These are phyloP conservation scores for Tephrocybe sp. DNA, from an alignment of 768 basidiomycete genomes.

Conservation along the genomic window DNA sequence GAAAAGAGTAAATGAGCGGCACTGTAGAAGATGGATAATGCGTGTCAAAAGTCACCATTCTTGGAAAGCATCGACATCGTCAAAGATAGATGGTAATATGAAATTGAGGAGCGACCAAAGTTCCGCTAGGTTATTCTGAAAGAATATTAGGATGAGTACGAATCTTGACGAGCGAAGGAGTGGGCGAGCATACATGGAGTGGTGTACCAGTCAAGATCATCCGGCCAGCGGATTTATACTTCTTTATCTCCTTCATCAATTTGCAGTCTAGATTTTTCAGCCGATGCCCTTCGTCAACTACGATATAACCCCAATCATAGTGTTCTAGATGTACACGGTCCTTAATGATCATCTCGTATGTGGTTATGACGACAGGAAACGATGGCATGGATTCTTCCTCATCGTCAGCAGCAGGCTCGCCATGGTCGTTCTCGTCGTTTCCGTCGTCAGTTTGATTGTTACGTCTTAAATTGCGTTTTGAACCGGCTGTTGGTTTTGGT, in stretches of 20 bases:
- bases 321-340: conserved; percentile 60
- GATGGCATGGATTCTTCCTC: conserved; percentile 18
- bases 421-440: conserved; percentile 5
- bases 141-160: background rate
- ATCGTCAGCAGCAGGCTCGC: too few relatives aligned
- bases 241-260: conserved; percentile 88
- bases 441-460: conserved; percentile 17
- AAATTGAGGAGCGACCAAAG: conserved; percentile 96
- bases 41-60: conserved; percentile 55
- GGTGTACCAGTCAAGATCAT: conserved; percentile 97
- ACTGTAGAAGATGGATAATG: background rate
- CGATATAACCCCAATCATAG: conserved; percentile 87
- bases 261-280: conserved; percentile 93
- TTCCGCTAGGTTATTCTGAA: conserved; percentile 93
- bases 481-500: conserved; percentile 13
- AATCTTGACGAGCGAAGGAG: background rate
- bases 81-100: conserved; percentile 91
- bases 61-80: conserved; percentile 86
- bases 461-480: conserved; percentile 13
- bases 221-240: conserved; percentile 77
- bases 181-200: conserved; percentile 63
- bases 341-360: conserved; percentile 90
- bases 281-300: conserved; percentile 95
- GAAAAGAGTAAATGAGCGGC: conserved; percentile 4
- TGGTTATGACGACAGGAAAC: conserved; percentile 86